Evolutionary conservation across 2,329 filamentous ascomycete genomes (phyloP), one percentile per base, ranked within the genome.

Genomic region (Acrocalymma vagum): DNA sequence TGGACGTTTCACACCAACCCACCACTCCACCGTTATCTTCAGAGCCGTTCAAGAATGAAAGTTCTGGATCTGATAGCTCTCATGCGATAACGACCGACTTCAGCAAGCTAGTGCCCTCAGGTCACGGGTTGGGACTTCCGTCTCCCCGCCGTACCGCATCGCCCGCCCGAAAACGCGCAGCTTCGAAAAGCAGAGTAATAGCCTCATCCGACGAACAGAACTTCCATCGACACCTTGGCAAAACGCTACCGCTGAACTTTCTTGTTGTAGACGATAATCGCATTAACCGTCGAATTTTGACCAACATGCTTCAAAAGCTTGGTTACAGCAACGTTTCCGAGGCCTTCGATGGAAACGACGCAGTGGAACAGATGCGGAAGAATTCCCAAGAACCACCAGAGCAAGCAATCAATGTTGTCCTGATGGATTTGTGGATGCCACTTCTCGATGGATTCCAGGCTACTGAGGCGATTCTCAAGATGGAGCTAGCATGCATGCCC

Each of bases 371-470:
- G 29, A 85, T 86, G 74, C 65, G 72, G 36, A 73, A 74, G 32
- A 64, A 70, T 17, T 46, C 54, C 11, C 37, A 48, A 10, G 45
- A 35, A 18, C 35, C 60, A 39, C 35, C 49, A 18, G 59, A 51
- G 18, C 49, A 62, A 13, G 64, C 69, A 27, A 80, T 88, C 41
- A 80, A 87, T 55, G 77, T 86, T 2, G 76, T 89, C 16, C 70
- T 88, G 28, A 89, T 89, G 86, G 86, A 89, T 65, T 76, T 89
- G 8, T 89, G 86, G 86, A 89, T 89, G 84, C 86, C 86, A 1
- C 75, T 83, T 50, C 84, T 88, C 75, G 85, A 88, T 58, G 86
- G 86, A 1, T 88, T 87, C 51, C 81, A 88, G 59, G 86, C 86
- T 2, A 82, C 85, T 0, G 76, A 80, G 54, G 72, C 75, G 30